Base-by-base conservation (phyloP, 2,329 filamentous ascomycete genomes). In the Blastomyces parvus region DNA sequence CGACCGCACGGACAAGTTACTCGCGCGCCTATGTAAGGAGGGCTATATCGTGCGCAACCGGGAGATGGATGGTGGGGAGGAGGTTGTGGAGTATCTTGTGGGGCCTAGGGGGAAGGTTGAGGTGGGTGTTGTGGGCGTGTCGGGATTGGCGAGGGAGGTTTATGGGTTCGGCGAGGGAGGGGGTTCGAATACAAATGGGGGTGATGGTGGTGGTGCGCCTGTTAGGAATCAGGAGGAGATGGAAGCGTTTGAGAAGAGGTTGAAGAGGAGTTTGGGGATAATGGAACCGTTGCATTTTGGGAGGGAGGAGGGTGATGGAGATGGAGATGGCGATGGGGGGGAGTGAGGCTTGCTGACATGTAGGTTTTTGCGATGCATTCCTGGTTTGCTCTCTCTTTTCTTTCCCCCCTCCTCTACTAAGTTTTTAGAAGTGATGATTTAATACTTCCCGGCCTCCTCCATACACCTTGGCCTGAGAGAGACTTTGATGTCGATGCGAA, bases 91-190 rank as follows among this genome's bases (percentile, higher is more conserved):
- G 58, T 99, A 90, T 83, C 84, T 89, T 63, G 84, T 97, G 17
- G 94, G 94, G 0, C 88, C 91, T 6, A 83, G 94, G 27, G 93
- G 89, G 6, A 94, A 89, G 75, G 82, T 92, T 8, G 94, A 97
- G 75, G 84, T 97, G 44, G 90, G 89, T 0, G 81, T 86, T n/a
- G 82, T 86, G 59, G 90, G 89, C 0, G 88, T 94, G 14, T 84
- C 86, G 22, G 86, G 85, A 0, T 76, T 97, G 66, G 85, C 91
- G 3, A 78, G 78, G 65, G 76, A 75, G 60, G 82, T 87, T 1
- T 85, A 82, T 71, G 84, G 71, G 75, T 69, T 69, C 53, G 69
- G 61, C 40, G 63, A 70, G 27, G 17, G 42, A 38, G 67, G 64
- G 61, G 64, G 64, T 56, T 62, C 55, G 19, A 69, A 70, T 46